A percentile compares a stretch with the other conserved stretches of the same genome.
Conservation (phyloP, 805 yeast genomes). For the Blastobotrys peoriensis region DNA sequence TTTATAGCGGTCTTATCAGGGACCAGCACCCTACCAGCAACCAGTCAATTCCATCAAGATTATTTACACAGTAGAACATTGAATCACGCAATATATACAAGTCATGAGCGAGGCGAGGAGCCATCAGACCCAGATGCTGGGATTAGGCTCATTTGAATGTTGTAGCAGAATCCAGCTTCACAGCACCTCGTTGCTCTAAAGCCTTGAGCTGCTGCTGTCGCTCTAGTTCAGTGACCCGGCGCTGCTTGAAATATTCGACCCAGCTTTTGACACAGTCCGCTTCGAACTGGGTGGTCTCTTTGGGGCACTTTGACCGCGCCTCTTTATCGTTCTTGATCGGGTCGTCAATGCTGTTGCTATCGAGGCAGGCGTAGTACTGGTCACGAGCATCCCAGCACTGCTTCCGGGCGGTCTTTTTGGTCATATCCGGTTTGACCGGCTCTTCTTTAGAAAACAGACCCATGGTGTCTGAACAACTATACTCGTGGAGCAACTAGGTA, state of each 20-base stretch:
- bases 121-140: too few species aligned
- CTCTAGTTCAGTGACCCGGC: conserved; percentile 69
- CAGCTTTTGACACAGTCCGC: conserved; percentile 79
- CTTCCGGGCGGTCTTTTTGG: conserved; percentile 60
- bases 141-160: conserved; percentile 14
- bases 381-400: conserved; percentile 92
- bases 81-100: too few species aligned
- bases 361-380: conserved; percentile 66
- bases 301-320: conserved; percentile 53
- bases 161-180: conserved; percentile 15
- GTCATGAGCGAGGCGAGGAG: neutral
- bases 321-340: conserved; percentile 43
- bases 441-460: conserved; percentile 43
- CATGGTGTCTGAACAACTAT: conserved; percentile 37
- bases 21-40: too few species aligned
- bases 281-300: conserved; percentile 53
- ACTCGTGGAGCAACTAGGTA: too few species aligned
- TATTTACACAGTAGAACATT: too few species aligned
- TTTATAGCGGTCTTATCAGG: too few species aligned
- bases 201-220: conserved; percentile 62
- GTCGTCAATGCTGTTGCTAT: conserved; percentile 58
- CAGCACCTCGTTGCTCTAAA: conserved; percentile 64
- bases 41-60: too few species aligned
- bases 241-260: conserved; percentile 87
- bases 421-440: conserved; percentile 40